Conservation (phyloP, 495 filamentous ascomycete genomes). For the Hyaloscypha finlandica region DNA sequence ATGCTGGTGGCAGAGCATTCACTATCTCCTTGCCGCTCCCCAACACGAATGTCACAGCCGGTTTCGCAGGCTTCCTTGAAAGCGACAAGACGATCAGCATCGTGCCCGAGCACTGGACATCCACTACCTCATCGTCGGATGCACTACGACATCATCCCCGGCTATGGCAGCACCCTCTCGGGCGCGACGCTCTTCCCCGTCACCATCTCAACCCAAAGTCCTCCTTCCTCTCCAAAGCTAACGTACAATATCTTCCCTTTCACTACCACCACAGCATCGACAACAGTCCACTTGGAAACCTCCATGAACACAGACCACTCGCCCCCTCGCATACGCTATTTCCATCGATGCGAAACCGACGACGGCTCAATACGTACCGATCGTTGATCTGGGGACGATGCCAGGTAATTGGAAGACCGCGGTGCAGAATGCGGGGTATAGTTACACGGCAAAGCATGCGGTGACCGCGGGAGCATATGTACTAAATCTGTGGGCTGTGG, state of each 20-base stretch:
- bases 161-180: conserved; percentile 58
- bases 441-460: conserved; percentile 51
- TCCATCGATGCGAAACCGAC: conserved; percentile 48
- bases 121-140: conserved; percentile 37
- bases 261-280: conserved; percentile 50
- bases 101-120: conserved; percentile 55
- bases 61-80: conserved; percentile 68
- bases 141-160: conserved; percentile 53
- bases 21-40: conserved; percentile 42
- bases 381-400: conserved; percentile 44
- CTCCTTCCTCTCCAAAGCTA: conserved; percentile 51
- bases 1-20: conserved; percentile 40
- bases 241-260: conserved; percentile 68
- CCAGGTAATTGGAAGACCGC: conserved; percentile 58
- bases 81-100: conserved; percentile 60
- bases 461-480: conserved; percentile 50
- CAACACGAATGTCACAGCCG: conserved; percentile 52
- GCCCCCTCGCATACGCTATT: conserved; percentile 61
- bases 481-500: conserved; percentile 61
- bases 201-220: conserved; percentile 46
- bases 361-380: conserved; percentile 51
- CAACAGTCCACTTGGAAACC: conserved; percentile 61
- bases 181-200: conserved; percentile 58
- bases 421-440: conserved; percentile 62
- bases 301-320: conserved; percentile 63